Evolutionary conservation across 2,329 filamentous ascomycete species (phyloP), one percentile per base, ranked within the genome.

Genomic region (Colletotrichum camelliae): DNA sequence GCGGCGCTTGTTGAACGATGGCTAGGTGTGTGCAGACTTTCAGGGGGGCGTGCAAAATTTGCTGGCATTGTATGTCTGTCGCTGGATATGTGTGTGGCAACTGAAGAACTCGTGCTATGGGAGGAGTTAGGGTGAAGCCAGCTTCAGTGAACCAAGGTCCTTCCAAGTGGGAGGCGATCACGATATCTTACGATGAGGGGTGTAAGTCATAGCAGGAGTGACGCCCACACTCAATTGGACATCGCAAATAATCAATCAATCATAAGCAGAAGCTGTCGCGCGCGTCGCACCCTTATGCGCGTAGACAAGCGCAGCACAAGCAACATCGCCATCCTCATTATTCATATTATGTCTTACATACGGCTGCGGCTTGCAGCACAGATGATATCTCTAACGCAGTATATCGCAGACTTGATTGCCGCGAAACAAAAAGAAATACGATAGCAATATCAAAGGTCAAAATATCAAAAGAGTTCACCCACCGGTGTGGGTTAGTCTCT

Each of bases 181-280:
- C 43, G 12, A 2, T 10, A 21, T 1, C 12, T 21, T 0, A 48
- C 0, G 0, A 1, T 48, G 18, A 13, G 43, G 5, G 43, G n/a
- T 48, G 0, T 18, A 48, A 21, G 18, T 48, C 9, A 48, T 9
- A 12, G n/a, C 43, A 52, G 1, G 18, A 52, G 43, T 52, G 10
- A 52, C 0, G 43, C 10, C 21, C 10, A 52, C 1, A 0, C 43
- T n/a, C 43, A 48, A 6, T 21, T 48, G 0, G 5, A 48, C 12
- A 21, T 21, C 1, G 7, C 31, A 33, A 33, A 33, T 33, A 33
- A 12, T 24, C 24, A 24, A 24, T 24, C 24, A 24, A 24, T 9
- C 31, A 33, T 12, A 10, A 33, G 31, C 8, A 10, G 31, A 33
- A 33, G 7, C 9, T 9, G 7, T 33, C 31, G 9, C 9, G 12